A percentile compares a stretch with the other conserved stretches of the same genome.
Conservation (phyloP, 441 rosid genomes). For the Euphorbia schlechtendalii region DNA sequence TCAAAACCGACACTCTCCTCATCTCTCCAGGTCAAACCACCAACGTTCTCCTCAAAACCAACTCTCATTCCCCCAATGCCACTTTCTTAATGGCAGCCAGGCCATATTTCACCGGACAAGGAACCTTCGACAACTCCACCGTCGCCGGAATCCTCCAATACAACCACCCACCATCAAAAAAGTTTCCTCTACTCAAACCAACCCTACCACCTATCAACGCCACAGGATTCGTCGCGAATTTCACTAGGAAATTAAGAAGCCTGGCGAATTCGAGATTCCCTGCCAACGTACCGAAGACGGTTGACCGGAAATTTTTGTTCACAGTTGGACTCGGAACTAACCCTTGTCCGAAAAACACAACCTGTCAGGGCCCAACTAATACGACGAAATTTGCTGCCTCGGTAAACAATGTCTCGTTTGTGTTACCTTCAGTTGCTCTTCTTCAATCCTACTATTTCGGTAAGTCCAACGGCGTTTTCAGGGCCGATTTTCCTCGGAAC, state of each 20-base stretch:
- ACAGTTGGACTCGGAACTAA: conserved; percentile 53
- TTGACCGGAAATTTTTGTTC: conserved; percentile 43
- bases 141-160: conserved; percentile 54
- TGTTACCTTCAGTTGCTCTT: conserved; percentile 38
- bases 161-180: conserved; percentile 23
- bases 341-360: conserved; percentile 52
- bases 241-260: conserved; percentile 42
- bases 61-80: conserved; percentile 38
- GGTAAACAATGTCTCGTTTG: conserved; percentile 53
- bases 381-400: conserved; percentile 56
- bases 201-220: conserved; percentile 41
- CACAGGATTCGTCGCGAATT: conserved; percentile 41
- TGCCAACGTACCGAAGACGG: conserved; percentile 46
- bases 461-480: conserved; percentile 36
- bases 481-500: conserved; percentile 46
- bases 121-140: conserved; percentile 59
- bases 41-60: conserved; percentile 56
- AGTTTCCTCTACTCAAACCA: conserved; percentile 27
- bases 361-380: conserved; percentile 61
- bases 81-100: conserved; percentile 56
- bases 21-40: conserved; percentile 72
- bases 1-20: conserved; percentile 36
- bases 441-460: conserved; percentile 41
- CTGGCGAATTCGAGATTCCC: conserved; percentile 50
- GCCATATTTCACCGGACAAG: conserved; percentile 61